Evolutionary conservation across 2,329 filamentous ascomycete genomes (phyloP), one percentile per base, ranked within the genome.

Genomic region (Ramichloridium luteum): DNA sequence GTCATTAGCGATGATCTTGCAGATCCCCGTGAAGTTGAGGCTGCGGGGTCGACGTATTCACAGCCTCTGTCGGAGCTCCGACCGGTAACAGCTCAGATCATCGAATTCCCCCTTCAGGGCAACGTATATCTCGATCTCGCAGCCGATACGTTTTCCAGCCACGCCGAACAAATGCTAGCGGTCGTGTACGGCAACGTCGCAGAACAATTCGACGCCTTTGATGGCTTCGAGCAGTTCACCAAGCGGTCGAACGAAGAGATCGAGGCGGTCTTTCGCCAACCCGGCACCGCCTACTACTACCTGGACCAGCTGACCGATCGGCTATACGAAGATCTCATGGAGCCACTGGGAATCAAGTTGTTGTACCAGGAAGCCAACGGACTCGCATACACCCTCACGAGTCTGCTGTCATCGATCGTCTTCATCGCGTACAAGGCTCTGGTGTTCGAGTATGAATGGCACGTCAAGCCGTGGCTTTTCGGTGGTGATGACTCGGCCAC

Each of bases 51-150:
- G 5, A 35, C 37, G 5, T 43, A 38, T 20, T 16, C 35, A 3
- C 27, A 16, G 1, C 26, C 32, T 3, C 9, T 22, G 20, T 18
- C 25, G 4, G 13, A 27, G 23, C 28, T 41, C 9, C 35, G 31
- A n/a, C 36, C 30, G 16, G 39, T 41, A 3, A 41, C 37, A 10
- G 41, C 31, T 5, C 35, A 37, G 6, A 38, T 44, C 27, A 41
- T 44, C 14, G 39, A 41, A n/a, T 40, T 44, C 4, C 41, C 39
- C 4, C 39, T 41, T 6, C 20, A 38, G 25, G n/a, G n/a, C n/a
- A 31, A 34, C 4, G 31, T 31, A 13, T 41, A 41, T 12, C 36
- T 37, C 6, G 39, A 37, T 26, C 26, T 41, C 6, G 25, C 38
- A 6, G 23, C 12, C 13, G 33, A 12, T 11, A 32, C 28, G 2